Base-by-base conservation (phyloP, 2,329 filamentous ascomycete genomes). In the Arthrobotrys musiformis region DNA sequence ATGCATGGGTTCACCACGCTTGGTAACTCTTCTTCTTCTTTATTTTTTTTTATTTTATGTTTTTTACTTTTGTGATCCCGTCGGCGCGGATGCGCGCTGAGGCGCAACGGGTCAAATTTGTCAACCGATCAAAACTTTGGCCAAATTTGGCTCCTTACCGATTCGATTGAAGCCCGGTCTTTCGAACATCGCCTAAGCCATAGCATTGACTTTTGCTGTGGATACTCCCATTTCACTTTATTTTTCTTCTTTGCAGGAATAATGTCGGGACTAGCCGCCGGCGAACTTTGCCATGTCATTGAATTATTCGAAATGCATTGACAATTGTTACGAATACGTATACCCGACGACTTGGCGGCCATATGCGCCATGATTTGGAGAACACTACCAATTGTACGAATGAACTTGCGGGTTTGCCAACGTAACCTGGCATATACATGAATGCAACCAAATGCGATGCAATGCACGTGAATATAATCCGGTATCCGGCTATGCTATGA, bases 1-100 rank as follows among this genome's bases (percentile, higher is more conserved):
- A n/a, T 58, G 54, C 30, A 56, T 61, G 28, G 9, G 48, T 63
- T 37, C 8, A n/a, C 44, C 28, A 52, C 52, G 42, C 44, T 19
- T 15, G 30, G 2, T 37, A 63, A 24, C 22, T 50, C n/a, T n/a
- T n/a, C n/a, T n/a, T n/a, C n/a, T n/a, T n/a, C n/a, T n/a, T n/a
- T n/a, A n/a, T n/a, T n/a, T n/a, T n/a, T n/a, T n/a, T n/a, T n/a
- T n/a, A n/a, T n/a, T n/a, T n/a, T n/a, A n/a, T n/a, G n/a, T n/a
- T n/a, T n/a, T n/a, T 46, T 50, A 26, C 17, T 48, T 26, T 7
- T 63, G 40, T 63, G n/a, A 22, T 50, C 42, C 40, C 26, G 44
- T 24, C 40, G 56, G 8, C 50, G 50, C 50, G 28, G 42, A 52
- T 50, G 19, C 33, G 19, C 33, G 54, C 30, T 58, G 54, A 58